These are phyloP conservation scores for Magnaporthiopsis rhizophila DNA, from an alignment of 2,329 filamentous ascomycete species.

Conservation along the genomic window DNA sequence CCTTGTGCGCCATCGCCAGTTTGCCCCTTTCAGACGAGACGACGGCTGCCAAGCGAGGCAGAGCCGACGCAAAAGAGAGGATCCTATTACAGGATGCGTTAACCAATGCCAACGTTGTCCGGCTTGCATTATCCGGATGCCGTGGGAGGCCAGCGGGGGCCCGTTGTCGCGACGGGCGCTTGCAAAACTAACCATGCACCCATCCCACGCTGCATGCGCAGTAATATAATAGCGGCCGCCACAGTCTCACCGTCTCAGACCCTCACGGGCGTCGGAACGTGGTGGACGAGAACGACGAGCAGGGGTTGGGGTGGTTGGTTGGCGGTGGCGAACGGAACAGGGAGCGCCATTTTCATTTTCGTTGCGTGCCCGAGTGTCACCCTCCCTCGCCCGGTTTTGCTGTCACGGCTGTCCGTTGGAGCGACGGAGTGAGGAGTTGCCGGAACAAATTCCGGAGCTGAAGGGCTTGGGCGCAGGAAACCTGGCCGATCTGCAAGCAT, in stretches of 20 bases:
- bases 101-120: background rate
- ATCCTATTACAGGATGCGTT: background rate
- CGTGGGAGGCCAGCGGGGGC: background rate
- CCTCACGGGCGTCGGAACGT: background rate
- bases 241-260: background rate
- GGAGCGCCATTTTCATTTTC: background rate
- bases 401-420: background rate
- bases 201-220: background rate
- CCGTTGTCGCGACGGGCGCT: background rate
- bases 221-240: background rate
- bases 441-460: background rate
- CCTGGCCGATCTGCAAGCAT: background rate
- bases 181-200: background rate
- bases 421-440: too few relatives aligned
- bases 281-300: background rate
- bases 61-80: background rate
- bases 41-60: background rate
- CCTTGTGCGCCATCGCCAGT: background rate
- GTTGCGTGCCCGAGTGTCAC: too few relatives aligned
- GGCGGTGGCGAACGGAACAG: background rate
- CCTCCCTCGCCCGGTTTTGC: background rate
- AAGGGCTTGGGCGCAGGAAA: background rate
- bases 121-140: background rate
- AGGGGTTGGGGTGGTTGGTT: background rate
- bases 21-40: background rate